These are phyloP conservation scores for Trichomonascaceae sp. DNA, from an alignment of 1,139 yeast species.

Conservation along the genomic window DNA sequence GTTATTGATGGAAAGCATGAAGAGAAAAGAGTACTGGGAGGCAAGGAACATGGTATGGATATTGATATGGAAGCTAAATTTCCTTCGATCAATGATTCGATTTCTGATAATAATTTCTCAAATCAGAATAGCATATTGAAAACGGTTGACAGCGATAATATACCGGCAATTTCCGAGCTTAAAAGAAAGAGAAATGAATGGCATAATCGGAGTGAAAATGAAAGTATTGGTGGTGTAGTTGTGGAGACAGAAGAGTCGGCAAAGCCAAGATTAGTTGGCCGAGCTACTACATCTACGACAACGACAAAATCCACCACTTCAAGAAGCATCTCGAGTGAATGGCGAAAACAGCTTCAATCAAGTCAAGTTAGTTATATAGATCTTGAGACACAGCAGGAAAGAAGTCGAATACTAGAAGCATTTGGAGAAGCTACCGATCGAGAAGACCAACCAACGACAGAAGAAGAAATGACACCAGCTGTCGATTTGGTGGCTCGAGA, in stretches of 20 bases:
- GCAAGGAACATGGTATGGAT: background rate
- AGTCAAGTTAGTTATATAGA: conserved; percentile 25
- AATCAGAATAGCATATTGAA: background rate
- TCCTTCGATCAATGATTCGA: background rate
- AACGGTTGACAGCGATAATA: background rate
- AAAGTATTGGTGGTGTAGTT: background rate
- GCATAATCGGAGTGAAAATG: background rate
- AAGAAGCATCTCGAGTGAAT: conserved; percentile 1
- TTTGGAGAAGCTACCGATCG: conserved; percentile 19
- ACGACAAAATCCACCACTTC: background rate
- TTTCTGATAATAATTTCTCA: background rate
- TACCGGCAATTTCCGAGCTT: background rate
- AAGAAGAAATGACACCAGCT: conserved; percentile 20
- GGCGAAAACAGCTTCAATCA: conserved; percentile 9
- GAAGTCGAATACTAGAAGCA: conserved; percentile 21
- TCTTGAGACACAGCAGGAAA: conserved; percentile 20
- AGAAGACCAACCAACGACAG: conserved; percentile 5
- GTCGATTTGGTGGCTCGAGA: conserved; percentile 14
- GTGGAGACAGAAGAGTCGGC: background rate
- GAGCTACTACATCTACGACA: conserved; percentile 15
- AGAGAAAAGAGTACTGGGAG: conserved; percentile 4
- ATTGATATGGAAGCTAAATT: conserved; percentile 1
- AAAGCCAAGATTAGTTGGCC: conserved; percentile 13
- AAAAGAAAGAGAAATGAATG: background rate
- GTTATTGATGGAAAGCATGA: conserved; percentile 34